A percentile compares a stretch with the other conserved stretches of the same genome.
Conservation (phyloP, 805 yeast genomes). For the Cyberlindnera galapagoensis region DNA sequence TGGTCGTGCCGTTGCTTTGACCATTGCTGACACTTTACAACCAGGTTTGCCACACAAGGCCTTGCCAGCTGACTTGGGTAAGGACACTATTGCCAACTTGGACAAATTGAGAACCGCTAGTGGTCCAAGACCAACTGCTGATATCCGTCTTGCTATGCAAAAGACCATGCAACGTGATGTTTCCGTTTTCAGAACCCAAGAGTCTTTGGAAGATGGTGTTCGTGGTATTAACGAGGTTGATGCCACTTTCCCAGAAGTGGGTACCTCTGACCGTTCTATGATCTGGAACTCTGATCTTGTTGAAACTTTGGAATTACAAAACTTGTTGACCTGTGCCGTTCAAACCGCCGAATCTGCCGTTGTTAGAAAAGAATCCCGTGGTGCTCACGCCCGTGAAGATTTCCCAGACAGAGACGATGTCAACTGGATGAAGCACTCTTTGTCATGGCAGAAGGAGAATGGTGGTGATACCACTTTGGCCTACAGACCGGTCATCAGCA, state of each 20-base stretch:
- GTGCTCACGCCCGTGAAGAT: slow-evolving; percentile 99
- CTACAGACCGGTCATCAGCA: slow-evolving; percentile 79
- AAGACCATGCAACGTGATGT: slow-evolving; percentile 94
- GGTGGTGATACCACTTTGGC: slow-evolving; percentile 69
- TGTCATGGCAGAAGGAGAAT: slow-evolving; percentile 77
- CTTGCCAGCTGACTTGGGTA: slow-evolving; percentile 80
- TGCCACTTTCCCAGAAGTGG: slow-evolving; percentile 63
- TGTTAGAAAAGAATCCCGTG: slow-evolving; percentile 95
- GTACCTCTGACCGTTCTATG: slow-evolving; percentile 94
- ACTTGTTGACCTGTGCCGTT: slow-evolving; percentile 92
- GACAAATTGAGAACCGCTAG: slow-evolving; percentile 80
- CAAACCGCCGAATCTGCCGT: slow-evolving; percentile 95
- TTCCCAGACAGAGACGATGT: slow-evolving; percentile 93
- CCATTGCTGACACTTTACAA: slow-evolving; percentile 74
- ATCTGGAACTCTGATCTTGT: slow-evolving; percentile 98
- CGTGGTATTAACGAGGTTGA: slow-evolving; percentile 70
- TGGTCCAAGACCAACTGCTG: slow-evolving; percentile 81
- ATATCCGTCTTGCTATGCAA: slow-evolving; percentile 89
- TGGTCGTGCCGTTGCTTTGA: slow-evolving; percentile 97
- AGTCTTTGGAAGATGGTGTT: slow-evolving; percentile 88
- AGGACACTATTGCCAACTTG: slow-evolving; percentile 83
- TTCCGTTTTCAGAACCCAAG: slow-evolving; percentile 94
- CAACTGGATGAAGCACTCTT: slow-evolving; percentile 96
- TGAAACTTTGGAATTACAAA: slow-evolving; percentile 93
- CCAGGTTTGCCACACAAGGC: slow-evolving; percentile 88